Evolutionary conservation across 495 filamentous ascomycete species (phyloP).

Genomic region (Tuber brumale): DNA sequence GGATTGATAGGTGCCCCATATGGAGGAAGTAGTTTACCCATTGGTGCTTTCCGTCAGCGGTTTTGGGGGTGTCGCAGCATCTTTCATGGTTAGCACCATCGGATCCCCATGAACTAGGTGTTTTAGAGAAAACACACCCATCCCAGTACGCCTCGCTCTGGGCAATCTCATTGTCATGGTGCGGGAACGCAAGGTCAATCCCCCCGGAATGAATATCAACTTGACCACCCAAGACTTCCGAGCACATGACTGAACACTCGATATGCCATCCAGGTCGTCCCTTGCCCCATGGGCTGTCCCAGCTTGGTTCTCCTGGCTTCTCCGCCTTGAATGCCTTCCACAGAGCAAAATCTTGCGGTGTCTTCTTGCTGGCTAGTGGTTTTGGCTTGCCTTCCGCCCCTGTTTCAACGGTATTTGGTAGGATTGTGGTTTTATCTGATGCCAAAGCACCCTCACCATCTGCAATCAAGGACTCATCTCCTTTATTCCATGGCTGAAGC

Average conservation of each 20-base stretch:
- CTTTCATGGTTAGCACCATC: conserved; percentile 34
- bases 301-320: conserved; percentile 85
- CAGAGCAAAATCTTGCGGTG: conserved; percentile 68
- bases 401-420: conserved; percentile 56
- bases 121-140: conserved; percentile 20
- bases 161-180: conserved; percentile 94
- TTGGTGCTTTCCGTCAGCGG: conserved; percentile 50
- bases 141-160: conserved; percentile 83
- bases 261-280: conserved; percentile 96
- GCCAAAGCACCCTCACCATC: conserved; percentile 86
- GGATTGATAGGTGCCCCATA: conserved; percentile 88
- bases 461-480: conserved; percentile 71
- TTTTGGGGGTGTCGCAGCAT: conserved; percentile 37
- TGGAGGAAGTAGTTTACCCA: conserved; percentile 97
- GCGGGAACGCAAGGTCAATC: conserved; percentile 87
- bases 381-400: not conserved
- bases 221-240: conserved; percentile 66
- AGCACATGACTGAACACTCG: conserved; percentile 96
- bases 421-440: conserved; percentile 16
- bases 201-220: conserved; percentile 95
- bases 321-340: conserved; percentile 96
- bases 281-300: conserved; percentile 77
- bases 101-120: not conserved
- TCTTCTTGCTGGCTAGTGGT: conserved; percentile 31
- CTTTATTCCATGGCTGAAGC: conserved; percentile 77